These are phyloP conservation scores for Coniferiporia sulphurascens DNA, from an alignment of 1,284 basidiomycete genomes.

Conservation along the genomic window DNA sequence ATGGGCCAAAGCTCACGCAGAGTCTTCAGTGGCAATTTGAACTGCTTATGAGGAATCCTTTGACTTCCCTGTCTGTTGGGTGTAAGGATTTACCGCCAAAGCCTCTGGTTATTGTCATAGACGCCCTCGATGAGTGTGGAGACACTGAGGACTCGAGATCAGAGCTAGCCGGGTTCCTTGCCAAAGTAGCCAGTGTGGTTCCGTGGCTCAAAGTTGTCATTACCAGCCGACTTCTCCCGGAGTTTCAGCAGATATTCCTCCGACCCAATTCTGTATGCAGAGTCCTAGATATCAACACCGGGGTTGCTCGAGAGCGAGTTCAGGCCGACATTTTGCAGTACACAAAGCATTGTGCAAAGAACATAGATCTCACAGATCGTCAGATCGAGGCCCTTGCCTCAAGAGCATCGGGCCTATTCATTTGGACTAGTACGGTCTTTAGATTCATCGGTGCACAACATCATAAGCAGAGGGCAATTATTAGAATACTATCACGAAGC, in stretches of 20 bases:
- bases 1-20: too few species aligned
- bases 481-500: neutral
- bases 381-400: slow-evolving; percentile 14
- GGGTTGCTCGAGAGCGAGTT: too few species aligned
- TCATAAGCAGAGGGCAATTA: neutral
- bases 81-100: neutral
- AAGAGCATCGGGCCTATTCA: slow-evolving; percentile 26
- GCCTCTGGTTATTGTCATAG: slow-evolving; percentile 10
- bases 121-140: slow-evolving; percentile 17
- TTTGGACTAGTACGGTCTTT: slow-evolving; percentile 27
- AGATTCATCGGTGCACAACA: slow-evolving; percentile 22
- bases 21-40: too few species aligned
- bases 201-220: slow-evolving; percentile 9
- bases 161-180: neutral
- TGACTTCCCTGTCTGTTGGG: neutral
- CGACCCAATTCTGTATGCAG: neutral
- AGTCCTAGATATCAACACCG: too few species aligned
- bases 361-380: too few species aligned
- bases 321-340: slow-evolving; percentile 16
- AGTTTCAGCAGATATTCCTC: neutral
- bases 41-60: too few species aligned
- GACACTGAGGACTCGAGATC: neutral
- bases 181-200: neutral
- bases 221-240: slow-evolving; percentile 5
- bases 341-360: too few species aligned